These are phyloP conservation scores for Kalaharituber pfeilii DNA, from an alignment of 2,329 filamentous ascomycete genomes.

Conservation along the genomic window DNA sequence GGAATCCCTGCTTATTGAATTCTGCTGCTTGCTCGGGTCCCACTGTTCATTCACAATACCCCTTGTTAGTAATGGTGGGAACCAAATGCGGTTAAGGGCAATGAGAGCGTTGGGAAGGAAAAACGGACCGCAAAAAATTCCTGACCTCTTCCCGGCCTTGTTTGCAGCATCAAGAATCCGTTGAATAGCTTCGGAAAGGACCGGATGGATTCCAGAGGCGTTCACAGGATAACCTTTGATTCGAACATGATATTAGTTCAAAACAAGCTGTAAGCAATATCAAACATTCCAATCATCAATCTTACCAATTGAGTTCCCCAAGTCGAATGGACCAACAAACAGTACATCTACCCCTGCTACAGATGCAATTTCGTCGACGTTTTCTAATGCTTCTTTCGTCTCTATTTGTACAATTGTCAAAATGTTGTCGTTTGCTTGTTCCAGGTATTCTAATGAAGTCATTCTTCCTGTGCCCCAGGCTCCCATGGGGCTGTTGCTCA, in stretches of 20 bases:
- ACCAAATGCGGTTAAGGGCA: background rate
- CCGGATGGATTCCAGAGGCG: constrained; percentile 40
- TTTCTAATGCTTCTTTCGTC: constrained; percentile 43
- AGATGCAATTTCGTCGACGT: constrained; percentile 44
- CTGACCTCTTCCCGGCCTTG: constrained; percentile 48
- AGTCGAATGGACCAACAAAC: constrained; percentile 49
- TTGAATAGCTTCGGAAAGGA: constrained; percentile 42
- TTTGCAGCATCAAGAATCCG: constrained; percentile 40
- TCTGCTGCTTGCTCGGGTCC: background rate
- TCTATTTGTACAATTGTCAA: constrained; percentile 53
- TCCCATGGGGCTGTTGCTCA: constrained; percentile 13
- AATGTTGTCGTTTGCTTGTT: constrained; percentile 39
- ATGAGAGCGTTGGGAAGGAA: background rate
- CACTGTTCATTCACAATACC: background rate
- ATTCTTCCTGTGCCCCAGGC: background rate
- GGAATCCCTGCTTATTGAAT: background rate
- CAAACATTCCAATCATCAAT: too few species aligned
- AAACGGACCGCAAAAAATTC: constrained; percentile 22
- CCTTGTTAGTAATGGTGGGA: background rate
- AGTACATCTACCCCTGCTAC: constrained; percentile 44
- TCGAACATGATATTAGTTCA: too few species aligned
- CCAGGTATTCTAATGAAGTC: constrained; percentile 39
- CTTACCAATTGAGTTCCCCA: constrained; percentile 31
- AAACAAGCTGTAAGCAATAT: too few species aligned
- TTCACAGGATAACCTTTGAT: constrained; percentile 36